Percentiles rank a stretch among this genome's conserved stretches.
These are phyloP conservation scores for Ogataea hybrid DNA, from an alignment of 1,139 yeast species.

Conservation along the genomic window DNA sequence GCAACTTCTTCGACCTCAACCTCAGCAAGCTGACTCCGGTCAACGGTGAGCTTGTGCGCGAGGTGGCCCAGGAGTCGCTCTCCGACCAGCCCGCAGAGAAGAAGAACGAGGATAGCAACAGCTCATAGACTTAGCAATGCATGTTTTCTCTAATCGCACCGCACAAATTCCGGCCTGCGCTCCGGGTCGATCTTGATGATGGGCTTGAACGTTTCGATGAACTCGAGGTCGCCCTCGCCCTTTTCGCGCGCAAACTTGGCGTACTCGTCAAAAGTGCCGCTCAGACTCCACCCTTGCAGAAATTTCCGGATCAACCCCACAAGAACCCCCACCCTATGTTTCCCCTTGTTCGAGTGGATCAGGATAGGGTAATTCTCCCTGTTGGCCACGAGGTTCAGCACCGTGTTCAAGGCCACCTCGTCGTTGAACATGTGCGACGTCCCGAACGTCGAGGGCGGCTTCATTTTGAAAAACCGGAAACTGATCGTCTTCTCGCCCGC, in stretches of 20 bases:
- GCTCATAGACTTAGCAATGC: not conserved
- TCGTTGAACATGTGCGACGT: conserved; percentile 69
- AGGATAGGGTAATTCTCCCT: conserved; percentile 79
- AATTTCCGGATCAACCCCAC: conserved; percentile 85
- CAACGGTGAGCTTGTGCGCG: not conserved
- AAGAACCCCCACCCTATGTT: conserved; percentile 88
- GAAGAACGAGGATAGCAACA: not conserved
- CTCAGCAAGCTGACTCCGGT: not conserved
- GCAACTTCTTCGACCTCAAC: conserved; percentile 69
- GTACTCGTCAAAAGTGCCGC: conserved; percentile 93
- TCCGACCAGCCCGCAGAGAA: not conserved
- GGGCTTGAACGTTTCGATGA: conserved; percentile 32
- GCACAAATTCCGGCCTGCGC: conserved; percentile 27
- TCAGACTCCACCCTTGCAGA: conserved; percentile 89
- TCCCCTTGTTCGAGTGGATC: conserved; percentile 92
- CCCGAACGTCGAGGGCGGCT: conserved; percentile 49
- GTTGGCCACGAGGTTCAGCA: conserved; percentile 64
- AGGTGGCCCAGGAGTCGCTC: not conserved
- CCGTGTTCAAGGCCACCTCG: conserved; percentile 54
- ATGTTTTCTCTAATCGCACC: conserved; percentile 1
- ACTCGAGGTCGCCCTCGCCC: conserved; percentile 86
- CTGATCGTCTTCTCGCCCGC: conserved; percentile 36
- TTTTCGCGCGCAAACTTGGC: conserved; percentile 91
- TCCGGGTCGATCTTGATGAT: conserved; percentile 20
- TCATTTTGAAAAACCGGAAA: conserved; percentile 62